Percentiles rank a stretch among this genome's conserved stretches.
Evolutionary conservation across 225 moss, liverwort and hornwort genomes (phyloP).

Genomic region (Polytrichum commune): DNA sequence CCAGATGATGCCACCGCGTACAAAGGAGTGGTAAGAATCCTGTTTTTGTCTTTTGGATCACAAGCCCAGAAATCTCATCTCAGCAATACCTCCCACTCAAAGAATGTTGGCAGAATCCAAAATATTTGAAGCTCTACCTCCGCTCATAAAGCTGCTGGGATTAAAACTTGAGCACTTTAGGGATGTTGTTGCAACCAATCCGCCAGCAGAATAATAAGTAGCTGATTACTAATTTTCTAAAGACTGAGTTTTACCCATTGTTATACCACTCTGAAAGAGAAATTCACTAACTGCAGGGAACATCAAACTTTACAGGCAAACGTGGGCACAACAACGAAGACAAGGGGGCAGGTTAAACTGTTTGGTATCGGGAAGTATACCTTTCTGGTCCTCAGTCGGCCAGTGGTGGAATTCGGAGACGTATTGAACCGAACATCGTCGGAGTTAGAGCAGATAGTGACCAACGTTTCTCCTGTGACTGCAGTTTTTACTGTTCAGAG

Average conservation of each 20-base stretch:
- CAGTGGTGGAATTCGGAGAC: slow-evolving; percentile 71
- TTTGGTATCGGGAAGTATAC: slow-evolving; percentile 93
- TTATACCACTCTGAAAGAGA: slow-evolving; percentile 21
- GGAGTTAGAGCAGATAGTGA: slow-evolving; percentile 72
- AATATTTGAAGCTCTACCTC: too few relatives aligned
- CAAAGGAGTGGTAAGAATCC: slow-evolving; percentile 44
- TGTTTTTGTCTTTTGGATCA: background rate
- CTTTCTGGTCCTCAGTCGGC: slow-evolving; percentile 59
- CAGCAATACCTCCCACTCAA: too few relatives aligned
- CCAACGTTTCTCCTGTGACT: slow-evolving; percentile 78
- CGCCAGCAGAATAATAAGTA: too few relatives aligned
- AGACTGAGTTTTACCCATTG: too few relatives aligned
- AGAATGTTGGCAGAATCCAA: too few relatives aligned
- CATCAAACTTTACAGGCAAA: slow-evolving; percentile 65
- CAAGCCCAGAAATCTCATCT: too few relatives aligned
- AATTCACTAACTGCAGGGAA: slow-evolving; percentile 35
- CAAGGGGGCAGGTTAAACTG: slow-evolving; percentile 55
- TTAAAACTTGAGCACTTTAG: too few relatives aligned
- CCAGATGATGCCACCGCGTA: slow-evolving; percentile 83
- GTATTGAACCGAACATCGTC: slow-evolving; percentile 72
- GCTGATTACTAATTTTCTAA: too few relatives aligned
- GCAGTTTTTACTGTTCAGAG: slow-evolving; percentile 76
- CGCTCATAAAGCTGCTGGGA: too few relatives aligned
- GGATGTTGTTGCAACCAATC: too few relatives aligned
- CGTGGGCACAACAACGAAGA: slow-evolving; percentile 76